Base-by-base conservation (phyloP, 2,329 filamentous ascomycete genomes). In the Aspergillus amoenus region DNA sequence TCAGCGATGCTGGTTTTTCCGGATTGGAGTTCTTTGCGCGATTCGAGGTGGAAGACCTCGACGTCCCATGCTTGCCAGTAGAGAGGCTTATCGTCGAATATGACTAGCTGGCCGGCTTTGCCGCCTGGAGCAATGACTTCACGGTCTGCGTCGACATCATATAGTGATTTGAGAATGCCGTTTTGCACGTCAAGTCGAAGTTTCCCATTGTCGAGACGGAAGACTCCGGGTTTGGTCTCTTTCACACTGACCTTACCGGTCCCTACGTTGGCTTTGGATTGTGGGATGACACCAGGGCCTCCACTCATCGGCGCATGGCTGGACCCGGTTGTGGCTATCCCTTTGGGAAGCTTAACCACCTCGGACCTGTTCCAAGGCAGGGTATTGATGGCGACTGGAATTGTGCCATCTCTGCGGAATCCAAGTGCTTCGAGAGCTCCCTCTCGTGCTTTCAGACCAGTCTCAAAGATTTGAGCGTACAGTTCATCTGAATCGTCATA, bases 11-110 rank as follows among this genome's bases (percentile, higher is more conserved):
- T 82, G 12, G 90, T 91, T 64, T 86, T 81, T 61, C 84, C 82
- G 17, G 87, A 84, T 5, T 82, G 71, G 13, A 99, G 81, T 71
- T 93, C 89, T 70, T 89, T 84, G 56, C 92, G 87, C 2, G 92
- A 94, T 55, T 95, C 87, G 24, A 97, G 84, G 68, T 99, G 94
- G 78, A 88, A 99, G 27, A 97, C 93, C 75, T 99, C 94, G 5
- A 97, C 93, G 73, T 99, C 93, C 93, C 93, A 96, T 3, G 92
- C 93, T 76, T 97, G 91, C 93, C 92, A 97, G 79, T 95, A 96
- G 22, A 97, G 83, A 21, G 93, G 93, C 77, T 97, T 97, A 77
- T 99, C 94, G 69, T 99, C 94, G 68, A 95, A 97, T 22, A 97
- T 86, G 62, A 97, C 93, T 50, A 94, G 85, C 70, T 97, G 92